Evolutionary conservation across 805 yeast species (phyloP).

Genomic region (Wickerhamomyces subpelliculosus): DNA sequence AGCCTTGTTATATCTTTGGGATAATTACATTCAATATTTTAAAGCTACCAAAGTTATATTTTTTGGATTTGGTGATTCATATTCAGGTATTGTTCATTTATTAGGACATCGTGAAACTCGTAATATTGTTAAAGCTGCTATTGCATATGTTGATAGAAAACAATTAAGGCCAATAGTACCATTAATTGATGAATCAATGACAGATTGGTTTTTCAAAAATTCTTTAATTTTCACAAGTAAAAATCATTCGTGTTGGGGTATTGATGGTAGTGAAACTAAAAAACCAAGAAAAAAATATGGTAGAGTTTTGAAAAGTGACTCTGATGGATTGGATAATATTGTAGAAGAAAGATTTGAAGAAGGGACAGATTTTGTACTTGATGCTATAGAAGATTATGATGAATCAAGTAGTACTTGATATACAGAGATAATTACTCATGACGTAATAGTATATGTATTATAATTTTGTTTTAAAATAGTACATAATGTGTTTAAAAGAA

Average conservation of each 20-base stretch:
- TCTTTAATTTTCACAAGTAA: slow-evolving; percentile 75
- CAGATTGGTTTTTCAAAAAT: slow-evolving; percentile 87
- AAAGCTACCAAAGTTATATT: slow-evolving; percentile 65
- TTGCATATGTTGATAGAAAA: slow-evolving; percentile 61
- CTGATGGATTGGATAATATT: slow-evolving; percentile 69
- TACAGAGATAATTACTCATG: not conserved
- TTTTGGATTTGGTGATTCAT: slow-evolving; percentile 86
- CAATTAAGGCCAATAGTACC: slow-evolving; percentile 77
- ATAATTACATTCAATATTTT: slow-evolving; percentile 76
- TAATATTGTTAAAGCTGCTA: slow-evolving; percentile 62
- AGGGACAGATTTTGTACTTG: slow-evolving; percentile 75
- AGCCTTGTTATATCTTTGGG: slow-evolving; percentile 77
- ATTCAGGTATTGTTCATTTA: slow-evolving; percentile 78
- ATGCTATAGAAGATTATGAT: slow-evolving; percentile 60
- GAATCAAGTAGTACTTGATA: slow-evolving; percentile 31
- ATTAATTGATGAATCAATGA: slow-evolving; percentile 78
- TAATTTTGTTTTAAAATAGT: no score
- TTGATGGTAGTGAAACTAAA: slow-evolving; percentile 40
- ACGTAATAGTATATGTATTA: no score
- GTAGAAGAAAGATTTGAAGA: slow-evolving; percentile 80
- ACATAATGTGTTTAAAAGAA: no score
- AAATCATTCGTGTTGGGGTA: slow-evolving; percentile 78
- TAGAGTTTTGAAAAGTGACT: slow-evolving; percentile 67
- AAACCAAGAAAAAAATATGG: slow-evolving; percentile 90
- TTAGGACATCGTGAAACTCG: slow-evolving; percentile 73